A percentile compares a stretch with the other conserved stretches of the same genome.
Evolutionary conservation across 768 basidiomycete genomes (phyloP).

Genomic region (Suillus paluster): DNA sequence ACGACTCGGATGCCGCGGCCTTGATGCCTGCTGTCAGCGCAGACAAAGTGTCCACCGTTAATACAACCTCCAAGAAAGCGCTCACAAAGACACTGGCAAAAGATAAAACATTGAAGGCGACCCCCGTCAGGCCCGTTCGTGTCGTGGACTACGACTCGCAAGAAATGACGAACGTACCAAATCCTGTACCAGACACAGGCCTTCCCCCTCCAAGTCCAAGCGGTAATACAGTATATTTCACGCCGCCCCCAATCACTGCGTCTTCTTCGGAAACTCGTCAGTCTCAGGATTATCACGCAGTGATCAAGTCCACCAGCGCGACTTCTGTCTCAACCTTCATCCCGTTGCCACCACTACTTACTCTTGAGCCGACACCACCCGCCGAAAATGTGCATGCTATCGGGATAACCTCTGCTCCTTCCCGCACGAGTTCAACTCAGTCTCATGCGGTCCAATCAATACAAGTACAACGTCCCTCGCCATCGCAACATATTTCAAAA

Average conservation of each 20-base stretch:
- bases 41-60: neutral
- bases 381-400: neutral
- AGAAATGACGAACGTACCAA: conserved; percentile 34
- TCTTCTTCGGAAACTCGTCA: conserved; percentile 21
- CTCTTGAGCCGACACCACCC: neutral
- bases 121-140: neutral
- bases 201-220: conserved; percentile 33
- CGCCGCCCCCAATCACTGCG: conserved; percentile 26
- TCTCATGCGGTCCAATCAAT: conserved; percentile 8
- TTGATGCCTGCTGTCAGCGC: conserved; percentile 13
- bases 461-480: conserved; percentile 12
- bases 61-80: neutral
- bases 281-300: conserved; percentile 13
- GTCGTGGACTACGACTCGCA: conserved; percentile 28
- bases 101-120: conserved; percentile 4
- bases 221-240: conserved; percentile 12
- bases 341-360: conserved; percentile 31
- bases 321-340: conserved; percentile 23
- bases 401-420: conserved; percentile 16
- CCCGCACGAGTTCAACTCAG: conserved; percentile 11
- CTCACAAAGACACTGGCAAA: neutral
- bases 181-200: conserved; percentile 36
- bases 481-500: conserved; percentile 47
- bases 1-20: conserved; percentile 28
- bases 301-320: conserved; percentile 8